These are phyloP conservation scores for Phytophthora pinifolia DNA, from an alignment of 352 stramenopile genomes.

Conservation along the genomic window DNA sequence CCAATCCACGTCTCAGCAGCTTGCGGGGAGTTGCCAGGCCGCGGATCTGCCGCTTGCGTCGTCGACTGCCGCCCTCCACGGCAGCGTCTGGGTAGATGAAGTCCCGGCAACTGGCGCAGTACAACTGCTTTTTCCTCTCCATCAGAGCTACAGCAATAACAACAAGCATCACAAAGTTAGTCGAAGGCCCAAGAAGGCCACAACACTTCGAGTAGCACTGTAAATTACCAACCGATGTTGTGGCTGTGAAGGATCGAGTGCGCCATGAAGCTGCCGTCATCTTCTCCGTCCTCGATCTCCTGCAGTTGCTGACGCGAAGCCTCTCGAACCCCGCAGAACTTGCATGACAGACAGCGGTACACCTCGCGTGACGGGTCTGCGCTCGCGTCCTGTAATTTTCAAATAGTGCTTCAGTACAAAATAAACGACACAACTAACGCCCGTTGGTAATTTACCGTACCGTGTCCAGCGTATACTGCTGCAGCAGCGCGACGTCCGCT, in stretches of 20 bases:
- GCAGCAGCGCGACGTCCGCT: slow-evolving; percentile 12
- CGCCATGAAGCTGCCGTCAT: slow-evolving; percentile 57
- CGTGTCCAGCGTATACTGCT: slow-evolving; percentile 21
- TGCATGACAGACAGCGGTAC: slow-evolving; percentile 54
- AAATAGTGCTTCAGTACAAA: slow-evolving; percentile 3
- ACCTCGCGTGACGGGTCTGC: slow-evolving; percentile 23
- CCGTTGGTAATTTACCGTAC: slow-evolving; percentile 9
- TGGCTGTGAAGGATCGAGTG: slow-evolving; percentile 67
- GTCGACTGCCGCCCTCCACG: slow-evolving; percentile 22
- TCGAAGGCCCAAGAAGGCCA: background rate
- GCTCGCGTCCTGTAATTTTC: slow-evolving; percentile 11
- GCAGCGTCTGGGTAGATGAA: slow-evolving; percentile 56
- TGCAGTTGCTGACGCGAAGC: slow-evolving; percentile 18
- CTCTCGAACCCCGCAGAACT: slow-evolving; percentile 47
- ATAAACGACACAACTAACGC: background rate
- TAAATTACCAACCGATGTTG: slow-evolving; percentile 36
- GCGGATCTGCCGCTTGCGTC: slow-evolving; percentile 21
- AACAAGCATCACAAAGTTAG: background rate
- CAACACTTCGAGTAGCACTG: background rate
- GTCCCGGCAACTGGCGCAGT: slow-evolving; percentile 56
- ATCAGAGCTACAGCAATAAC: slow-evolving; percentile 36
- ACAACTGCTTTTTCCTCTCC: slow-evolving; percentile 48
- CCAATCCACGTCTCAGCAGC: slow-evolving; percentile 51
- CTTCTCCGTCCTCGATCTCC: slow-evolving; percentile 24
- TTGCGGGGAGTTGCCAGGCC: slow-evolving; percentile 16